Conservation (phyloP, 306 rosid genomes). For the Lupinus albus region DNA sequence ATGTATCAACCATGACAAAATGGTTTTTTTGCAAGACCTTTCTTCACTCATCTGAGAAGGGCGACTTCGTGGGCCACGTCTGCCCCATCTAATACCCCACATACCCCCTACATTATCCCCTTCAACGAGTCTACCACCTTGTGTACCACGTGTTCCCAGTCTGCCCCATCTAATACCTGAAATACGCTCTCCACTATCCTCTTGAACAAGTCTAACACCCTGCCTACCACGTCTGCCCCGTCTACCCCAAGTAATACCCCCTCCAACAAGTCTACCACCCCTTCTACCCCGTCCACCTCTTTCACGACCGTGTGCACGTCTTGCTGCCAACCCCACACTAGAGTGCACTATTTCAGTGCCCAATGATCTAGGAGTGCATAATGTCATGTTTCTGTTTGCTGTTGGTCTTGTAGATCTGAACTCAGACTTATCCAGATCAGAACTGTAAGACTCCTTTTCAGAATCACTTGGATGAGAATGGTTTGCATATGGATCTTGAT, state of each 20-base stretch:
- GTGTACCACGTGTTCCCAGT: no score
- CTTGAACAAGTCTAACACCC: no score
- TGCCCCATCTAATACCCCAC: not conserved
- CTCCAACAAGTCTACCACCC: no score
- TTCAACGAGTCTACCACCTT: not conserved
- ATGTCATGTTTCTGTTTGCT: not conserved
- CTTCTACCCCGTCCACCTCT: not conserved
- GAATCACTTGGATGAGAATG: not conserved
- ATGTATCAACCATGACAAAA: constrained; percentile 44
- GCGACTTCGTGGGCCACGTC: not conserved
- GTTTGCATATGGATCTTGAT: constrained; percentile 7
- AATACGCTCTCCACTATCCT: not conserved
- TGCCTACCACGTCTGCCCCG: not conserved
- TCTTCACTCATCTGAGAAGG: not conserved
- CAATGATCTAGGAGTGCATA: not conserved
- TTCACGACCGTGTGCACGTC: not conserved
- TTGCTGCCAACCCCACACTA: not conserved
- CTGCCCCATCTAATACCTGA: not conserved
- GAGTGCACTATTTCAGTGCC: not conserved
- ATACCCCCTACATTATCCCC: not conserved
- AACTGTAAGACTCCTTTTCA: constrained; percentile 24
- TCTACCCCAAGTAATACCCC: no score
- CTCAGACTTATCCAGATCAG: constrained; percentile 32
- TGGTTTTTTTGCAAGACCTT: constrained; percentile 5
- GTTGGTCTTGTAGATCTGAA: not conserved